These are phyloP conservation scores for Paspalum vaginatum DNA, from an alignment of 176 grass and related monocot genomes.

Conservation along the genomic window DNA sequence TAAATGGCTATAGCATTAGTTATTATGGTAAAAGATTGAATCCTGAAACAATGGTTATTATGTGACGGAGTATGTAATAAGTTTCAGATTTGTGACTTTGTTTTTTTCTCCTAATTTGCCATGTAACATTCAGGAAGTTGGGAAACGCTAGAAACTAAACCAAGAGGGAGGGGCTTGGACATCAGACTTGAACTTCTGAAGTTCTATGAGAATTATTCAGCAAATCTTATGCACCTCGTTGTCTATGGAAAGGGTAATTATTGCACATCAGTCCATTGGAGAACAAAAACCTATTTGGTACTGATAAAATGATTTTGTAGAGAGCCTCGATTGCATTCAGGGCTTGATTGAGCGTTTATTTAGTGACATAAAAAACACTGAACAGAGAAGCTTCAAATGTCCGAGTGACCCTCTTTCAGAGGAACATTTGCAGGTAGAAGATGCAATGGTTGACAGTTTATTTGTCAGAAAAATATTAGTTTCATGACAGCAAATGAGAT, in stretches of 20 bases:
- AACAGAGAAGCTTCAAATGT: constrained; percentile 58
- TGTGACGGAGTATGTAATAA: background rate
- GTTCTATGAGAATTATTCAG: constrained; percentile 92
- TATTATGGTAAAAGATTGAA: background rate
- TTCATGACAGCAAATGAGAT: background rate
- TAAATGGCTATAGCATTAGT: no score
- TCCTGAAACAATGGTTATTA: background rate
- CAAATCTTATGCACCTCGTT: constrained; percentile 95
- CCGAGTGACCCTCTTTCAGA: constrained; percentile 66
- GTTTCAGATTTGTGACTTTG: background rate
- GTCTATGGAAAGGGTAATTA: constrained; percentile 89
- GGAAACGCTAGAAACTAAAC: constrained; percentile 85
- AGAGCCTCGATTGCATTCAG: constrained; percentile 82
- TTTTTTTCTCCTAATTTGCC: constrained; percentile 24
- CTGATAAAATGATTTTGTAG: constrained; percentile 50
- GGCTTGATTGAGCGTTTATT: constrained; percentile 72
- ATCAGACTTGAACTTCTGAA: constrained; percentile 83
- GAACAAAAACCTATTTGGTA: constrained; percentile 17
- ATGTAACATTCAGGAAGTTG: constrained; percentile 66
- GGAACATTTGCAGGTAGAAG: constrained; percentile 85
- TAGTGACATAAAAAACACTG: constrained; percentile 59
- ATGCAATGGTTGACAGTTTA: background rate
- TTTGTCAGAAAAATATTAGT: constrained; percentile 35
- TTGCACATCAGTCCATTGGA: constrained; percentile 16
- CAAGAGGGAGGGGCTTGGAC: constrained; percentile 81